A percentile compares a stretch with the other conserved stretches of the same genome.
These are phyloP conservation scores for Trametes elegans DNA, from an alignment of 768 basidiomycete genomes.

Conservation along the genomic window DNA sequence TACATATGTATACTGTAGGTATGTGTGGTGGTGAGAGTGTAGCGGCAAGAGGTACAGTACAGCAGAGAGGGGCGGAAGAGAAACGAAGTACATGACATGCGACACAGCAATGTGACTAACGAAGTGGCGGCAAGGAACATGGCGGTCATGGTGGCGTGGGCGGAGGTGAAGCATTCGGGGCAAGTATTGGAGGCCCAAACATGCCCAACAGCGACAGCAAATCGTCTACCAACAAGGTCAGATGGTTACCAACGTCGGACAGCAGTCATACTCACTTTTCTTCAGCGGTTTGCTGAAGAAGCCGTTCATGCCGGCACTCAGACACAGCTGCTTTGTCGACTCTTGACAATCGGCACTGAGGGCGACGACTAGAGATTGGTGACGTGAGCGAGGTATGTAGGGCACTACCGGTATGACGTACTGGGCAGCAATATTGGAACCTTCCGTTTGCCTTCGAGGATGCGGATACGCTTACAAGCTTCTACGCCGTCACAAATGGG, in stretches of 20 bases:
- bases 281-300: slow-evolving; percentile 74
- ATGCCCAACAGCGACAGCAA: slow-evolving; percentile 51
- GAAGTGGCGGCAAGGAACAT: not conserved
- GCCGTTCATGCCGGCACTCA: slow-evolving; percentile 78
- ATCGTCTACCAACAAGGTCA: slow-evolving; percentile 40
- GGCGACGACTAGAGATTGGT: slow-evolving; percentile 50
- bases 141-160: slow-evolving; percentile 9
- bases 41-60: not conserved
- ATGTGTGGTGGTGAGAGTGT: not conserved
- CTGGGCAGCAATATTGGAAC: slow-evolving; percentile 51
- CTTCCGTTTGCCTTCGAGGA: slow-evolving; percentile 58
- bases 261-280: slow-evolving; percentile 40
- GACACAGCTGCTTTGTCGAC: slow-evolving; percentile 69
- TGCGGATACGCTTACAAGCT: slow-evolving; percentile 62
- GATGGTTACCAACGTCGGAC: not conserved
- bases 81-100: not conserved
- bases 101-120: slow-evolving; percentile 3
- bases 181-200: slow-evolving; percentile 38
- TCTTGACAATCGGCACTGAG: slow-evolving; percentile 77
- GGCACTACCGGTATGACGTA: slow-evolving; percentile 31
- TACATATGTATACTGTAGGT: slow-evolving; percentile 15
- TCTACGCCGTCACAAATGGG: slow-evolving; percentile 77
- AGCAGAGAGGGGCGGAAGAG: not conserved
- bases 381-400: not conserved
- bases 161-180: slow-evolving; percentile 12